A percentile compares a stretch with the other conserved stretches of the same genome.
These are phyloP conservation scores for Iris macrosiphon DNA, from an alignment of 106 monocot genomes.

Conservation along the genomic window DNA sequence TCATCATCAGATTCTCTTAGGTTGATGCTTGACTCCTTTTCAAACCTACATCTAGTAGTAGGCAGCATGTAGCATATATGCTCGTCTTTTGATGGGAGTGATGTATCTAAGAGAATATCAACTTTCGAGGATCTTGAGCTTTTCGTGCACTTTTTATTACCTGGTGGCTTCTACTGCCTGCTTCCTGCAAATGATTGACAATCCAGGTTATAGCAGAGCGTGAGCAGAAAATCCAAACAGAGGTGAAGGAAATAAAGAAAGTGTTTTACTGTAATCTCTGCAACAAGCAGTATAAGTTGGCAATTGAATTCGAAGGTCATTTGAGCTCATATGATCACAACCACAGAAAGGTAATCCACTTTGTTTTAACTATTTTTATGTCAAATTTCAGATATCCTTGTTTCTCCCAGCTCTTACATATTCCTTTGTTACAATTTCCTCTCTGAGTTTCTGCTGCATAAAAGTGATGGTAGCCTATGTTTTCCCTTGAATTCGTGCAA, in stretches of 20 bases:
- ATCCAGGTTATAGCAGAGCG: conserved; percentile 99
- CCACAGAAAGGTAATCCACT: conserved; percentile 66
- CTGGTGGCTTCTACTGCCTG: conserved; percentile 96
- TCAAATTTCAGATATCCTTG: background rate
- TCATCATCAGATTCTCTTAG: conserved; percentile 14
- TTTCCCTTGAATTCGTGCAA: too few relatives aligned
- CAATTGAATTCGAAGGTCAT: conserved; percentile 94
- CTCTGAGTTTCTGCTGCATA: too few relatives aligned
- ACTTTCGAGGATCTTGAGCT: conserved; percentile 71
- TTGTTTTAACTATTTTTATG: background rate
- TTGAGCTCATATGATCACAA: conserved; percentile 99
- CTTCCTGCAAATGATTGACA: conserved; percentile 96
- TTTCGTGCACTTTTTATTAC: conserved; percentile 95
- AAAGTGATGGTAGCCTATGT: too few relatives aligned
- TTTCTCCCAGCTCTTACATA: background rate
- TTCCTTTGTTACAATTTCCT: background rate
- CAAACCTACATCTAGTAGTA: conserved; percentile 42
- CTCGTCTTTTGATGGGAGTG: conserved; percentile 40
- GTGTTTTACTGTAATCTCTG: conserved; percentile 94
- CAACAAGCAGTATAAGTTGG: conserved; percentile 97
- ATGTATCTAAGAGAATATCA: conserved; percentile 59
- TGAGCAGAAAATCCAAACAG: conserved; percentile 88
- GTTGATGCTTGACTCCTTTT: conserved; percentile 31
- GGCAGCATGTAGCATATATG: conserved; percentile 33
- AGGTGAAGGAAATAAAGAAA: conserved; percentile 98